These are phyloP conservation scores for Ophiocordyceps unilateralis DNA, from an alignment of 2,329 filamentous ascomycete genomes.

Conservation along the genomic window DNA sequence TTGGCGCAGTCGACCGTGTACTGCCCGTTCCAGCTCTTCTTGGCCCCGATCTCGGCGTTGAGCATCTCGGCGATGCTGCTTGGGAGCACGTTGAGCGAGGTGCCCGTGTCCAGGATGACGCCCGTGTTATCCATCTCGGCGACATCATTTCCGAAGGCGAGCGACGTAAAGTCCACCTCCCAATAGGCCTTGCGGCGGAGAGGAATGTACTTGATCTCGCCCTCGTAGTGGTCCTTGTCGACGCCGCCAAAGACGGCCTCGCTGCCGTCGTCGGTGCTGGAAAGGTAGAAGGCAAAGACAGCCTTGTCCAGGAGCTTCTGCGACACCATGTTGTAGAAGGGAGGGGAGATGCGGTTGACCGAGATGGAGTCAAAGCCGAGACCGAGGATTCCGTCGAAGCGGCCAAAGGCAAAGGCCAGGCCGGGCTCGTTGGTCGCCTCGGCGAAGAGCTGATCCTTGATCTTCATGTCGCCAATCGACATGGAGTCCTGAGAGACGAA, in stretches of 20 bases:
- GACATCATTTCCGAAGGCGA: slow-evolving; percentile 70
- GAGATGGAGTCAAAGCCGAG: slow-evolving; percentile 90
- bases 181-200: slow-evolving; percentile 98
- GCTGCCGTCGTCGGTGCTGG: slow-evolving; percentile 54
- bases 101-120: slow-evolving; percentile 95
- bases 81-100: slow-evolving; percentile 90
- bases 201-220: slow-evolving; percentile 83
- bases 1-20: slow-evolving; percentile 84
- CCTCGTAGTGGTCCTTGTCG: slow-evolving; percentile 62
- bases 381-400: slow-evolving; percentile 92
- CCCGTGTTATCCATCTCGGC: slow-evolving; percentile 89
- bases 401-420: slow-evolving; percentile 90
- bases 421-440: slow-evolving; percentile 93
- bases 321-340: slow-evolving; percentile 91
- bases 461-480: slow-evolving; percentile 71
- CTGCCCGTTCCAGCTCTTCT: slow-evolving; percentile 95
- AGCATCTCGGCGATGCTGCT: slow-evolving; percentile 83
- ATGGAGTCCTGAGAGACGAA: slow-evolving; percentile 84
- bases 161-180: slow-evolving; percentile 92
- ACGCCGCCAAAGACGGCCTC: slow-evolving; percentile 83
- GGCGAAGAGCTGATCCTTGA: slow-evolving; percentile 86
- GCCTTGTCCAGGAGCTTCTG: slow-evolving; percentile 81
- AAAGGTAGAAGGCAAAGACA: slow-evolving; percentile 94
- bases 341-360: slow-evolving; percentile 88
- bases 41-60: slow-evolving; percentile 94